Evolutionary conservation across 2,329 filamentous ascomycete genomes (phyloP).

Genomic region (Pseudogymnoascus sp.): DNA sequence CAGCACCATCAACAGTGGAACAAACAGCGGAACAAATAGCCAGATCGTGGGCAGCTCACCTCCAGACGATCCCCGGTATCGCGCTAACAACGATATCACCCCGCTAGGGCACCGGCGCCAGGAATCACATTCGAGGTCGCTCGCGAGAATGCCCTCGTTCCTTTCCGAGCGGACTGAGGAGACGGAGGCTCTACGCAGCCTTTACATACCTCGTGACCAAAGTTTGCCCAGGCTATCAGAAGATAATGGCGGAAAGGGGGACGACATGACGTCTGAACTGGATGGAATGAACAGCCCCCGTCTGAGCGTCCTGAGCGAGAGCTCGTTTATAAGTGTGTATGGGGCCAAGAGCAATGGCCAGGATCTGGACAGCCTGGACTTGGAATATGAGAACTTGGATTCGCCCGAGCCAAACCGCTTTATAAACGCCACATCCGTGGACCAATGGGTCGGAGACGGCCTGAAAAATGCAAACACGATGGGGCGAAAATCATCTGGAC

Average conservation of each 20-base stretch:
- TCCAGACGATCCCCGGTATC: slow-evolving; percentile 11
- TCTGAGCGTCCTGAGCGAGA: slow-evolving; percentile 58
- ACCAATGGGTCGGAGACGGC: slow-evolving; percentile 22
- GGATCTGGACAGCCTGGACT: not conserved
- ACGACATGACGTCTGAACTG: slow-evolving; percentile 21
- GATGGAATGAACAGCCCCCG: slow-evolving; percentile 46
- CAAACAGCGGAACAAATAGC: slow-evolving; percentile 3
- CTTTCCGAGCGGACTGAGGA: slow-evolving; percentile 51
- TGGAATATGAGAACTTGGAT: slow-evolving; percentile 4
- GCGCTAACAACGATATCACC: not conserved
- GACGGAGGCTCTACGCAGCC: slow-evolving; percentile 52
- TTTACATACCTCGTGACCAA: slow-evolving; percentile 39
- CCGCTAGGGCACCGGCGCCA: not conserved
- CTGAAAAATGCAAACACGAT: slow-evolving; percentile 26
- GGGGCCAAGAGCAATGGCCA: slow-evolving; percentile 35
- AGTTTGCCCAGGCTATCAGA: slow-evolving; percentile 45
- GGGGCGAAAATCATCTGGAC: slow-evolving; percentile 11
- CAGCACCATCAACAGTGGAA: slow-evolving; percentile 18
- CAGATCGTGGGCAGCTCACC: slow-evolving; percentile 22
- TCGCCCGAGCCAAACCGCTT: slow-evolving; percentile 1
- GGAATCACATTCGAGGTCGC: slow-evolving; percentile 30
- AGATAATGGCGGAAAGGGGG: slow-evolving; percentile 25
- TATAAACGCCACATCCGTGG: not conserved
- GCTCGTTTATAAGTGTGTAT: slow-evolving; percentile 59
- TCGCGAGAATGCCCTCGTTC: slow-evolving; percentile 57